Base-by-base conservation (phyloP, 495 filamentous ascomycete species). In the Chaetomidium leptoderma region DNA sequence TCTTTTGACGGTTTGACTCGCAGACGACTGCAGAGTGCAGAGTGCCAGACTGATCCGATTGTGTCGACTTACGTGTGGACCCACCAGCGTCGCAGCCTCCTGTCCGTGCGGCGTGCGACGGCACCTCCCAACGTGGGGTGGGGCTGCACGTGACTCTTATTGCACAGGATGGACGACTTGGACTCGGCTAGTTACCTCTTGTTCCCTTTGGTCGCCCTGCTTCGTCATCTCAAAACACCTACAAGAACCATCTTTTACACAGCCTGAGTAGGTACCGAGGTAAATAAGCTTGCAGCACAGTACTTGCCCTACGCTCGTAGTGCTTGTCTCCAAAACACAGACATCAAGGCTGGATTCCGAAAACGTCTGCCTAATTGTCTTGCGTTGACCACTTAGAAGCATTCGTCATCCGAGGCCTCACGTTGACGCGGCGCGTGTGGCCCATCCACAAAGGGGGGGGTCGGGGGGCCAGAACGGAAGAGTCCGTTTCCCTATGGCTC, bases 1-100 rank as follows among this genome's bases (percentile, higher is more conserved):
- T 57, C 53, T 61, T n/a, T 53, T 30, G 51, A 53, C 10, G 36
- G 39, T 49, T 61, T 57, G 53, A 49, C 40, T 57, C 53, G 59
- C 59, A 49, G 19, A n/a, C n/a, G n/a, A n/a, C n/a, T n/a, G n/a
- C n/a, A n/a, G n/a, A n/a, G n/a, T n/a, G n/a, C n/a, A n/a, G 19
- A 37, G 26, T 26, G 39, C 48, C 57, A 57, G 53, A 44, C 46
- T 27, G 24, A 40, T 46, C 53, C 47, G 32, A n/a, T n/a, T n/a
- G 53, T 40, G 26, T 47, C 32, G 45, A 47, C 59, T 57, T 51
- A 45, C 53, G 44, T 55, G 45, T 26, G 42, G 43, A 27, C 29
- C 48, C 54, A 35, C 24, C 30, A 6, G 51, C 39, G 48, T 57
- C 53, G 58, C 58, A 53, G 47, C 46, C 24, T 30, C 39, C 45